Evolutionary conservation across 2,329 filamentous ascomycete genomes (phyloP).

Genomic region (Fusarium bulbicola): DNA sequence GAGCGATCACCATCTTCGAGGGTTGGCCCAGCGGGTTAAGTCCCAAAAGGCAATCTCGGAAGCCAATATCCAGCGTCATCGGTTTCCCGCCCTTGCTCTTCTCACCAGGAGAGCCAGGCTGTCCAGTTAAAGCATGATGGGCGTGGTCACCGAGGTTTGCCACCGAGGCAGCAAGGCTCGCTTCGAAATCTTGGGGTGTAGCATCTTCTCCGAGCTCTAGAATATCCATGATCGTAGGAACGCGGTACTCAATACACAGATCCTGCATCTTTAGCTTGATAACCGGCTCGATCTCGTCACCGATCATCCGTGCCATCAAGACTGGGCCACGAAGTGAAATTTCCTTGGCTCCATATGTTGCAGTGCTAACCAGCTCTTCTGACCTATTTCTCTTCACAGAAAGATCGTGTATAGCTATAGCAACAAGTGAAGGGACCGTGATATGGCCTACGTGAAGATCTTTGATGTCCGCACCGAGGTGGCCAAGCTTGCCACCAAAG

Average conservation of each 20-base stretch:
- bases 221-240: slow-evolving; percentile 83
- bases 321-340: slow-evolving; percentile 55
- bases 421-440: slow-evolving; percentile 82
- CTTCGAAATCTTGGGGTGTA: slow-evolving; percentile 77
- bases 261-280: slow-evolving; percentile 90
- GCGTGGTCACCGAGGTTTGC: slow-evolving; percentile 76
- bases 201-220: slow-evolving; percentile 74
- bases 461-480: slow-evolving; percentile 64
- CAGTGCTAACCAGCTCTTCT: slow-evolving; percentile 76
- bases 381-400: slow-evolving; percentile 69
- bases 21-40: slow-evolving; percentile 80
- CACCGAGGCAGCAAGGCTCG: slow-evolving; percentile 80
- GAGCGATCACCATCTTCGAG: slow-evolving; percentile 80
- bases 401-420: slow-evolving; percentile 75
- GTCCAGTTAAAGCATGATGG: slow-evolving; percentile 56
- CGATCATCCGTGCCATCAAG: slow-evolving; percentile 88
- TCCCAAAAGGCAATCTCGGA: slow-evolving; percentile 84
- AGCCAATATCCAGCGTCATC: slow-evolving; percentile 75
- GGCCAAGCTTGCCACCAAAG: slow-evolving; percentile 75
- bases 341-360: slow-evolving; percentile 42
- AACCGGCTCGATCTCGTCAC: slow-evolving; percentile 92
- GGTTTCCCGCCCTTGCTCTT: slow-evolving; percentile 58
- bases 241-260: slow-evolving; percentile 85
- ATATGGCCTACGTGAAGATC: slow-evolving; percentile 82
- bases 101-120: slow-evolving; percentile 38